Conservation (phyloP, 2,329 filamentous ascomycete genomes). For the Fonsecaea monophora region DNA sequence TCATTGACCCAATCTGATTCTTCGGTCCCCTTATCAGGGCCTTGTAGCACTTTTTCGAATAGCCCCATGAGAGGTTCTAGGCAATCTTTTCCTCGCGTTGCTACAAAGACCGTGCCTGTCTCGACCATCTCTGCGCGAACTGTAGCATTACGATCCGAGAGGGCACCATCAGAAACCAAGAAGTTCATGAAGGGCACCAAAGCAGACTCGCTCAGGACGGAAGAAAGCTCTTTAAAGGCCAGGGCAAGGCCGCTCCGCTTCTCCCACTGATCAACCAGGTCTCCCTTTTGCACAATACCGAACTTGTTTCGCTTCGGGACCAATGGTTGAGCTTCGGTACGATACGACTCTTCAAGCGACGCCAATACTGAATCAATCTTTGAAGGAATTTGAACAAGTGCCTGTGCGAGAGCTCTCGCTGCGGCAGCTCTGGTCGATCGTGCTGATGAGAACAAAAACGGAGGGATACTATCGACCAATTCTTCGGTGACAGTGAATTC, state of each 20-base stretch:
- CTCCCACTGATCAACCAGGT: conserved; percentile 90
- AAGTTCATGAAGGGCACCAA: conserved; percentile 83
- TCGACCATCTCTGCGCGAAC: conserved; percentile 93
- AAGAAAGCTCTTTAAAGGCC: conserved; percentile 81
- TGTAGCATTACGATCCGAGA: conserved; percentile 78
- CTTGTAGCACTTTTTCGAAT: conserved; percentile 87
- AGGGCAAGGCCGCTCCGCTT: conserved; percentile 85
- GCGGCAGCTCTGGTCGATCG: conserved; percentile 82
- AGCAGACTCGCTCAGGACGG: conserved; percentile 70
- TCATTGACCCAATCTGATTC: conserved; percentile 91
- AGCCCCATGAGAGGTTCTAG: conserved; percentile 91
- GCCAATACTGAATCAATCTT: conserved; percentile 68
- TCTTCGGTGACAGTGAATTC: conserved; percentile 72
- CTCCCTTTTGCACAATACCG: conserved; percentile 90
- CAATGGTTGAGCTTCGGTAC: conserved; percentile 79
- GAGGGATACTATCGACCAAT: conserved; percentile 71
- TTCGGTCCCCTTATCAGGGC: conserved; percentile 79
- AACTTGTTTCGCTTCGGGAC: conserved; percentile 87
- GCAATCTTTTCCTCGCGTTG: conserved; percentile 77
- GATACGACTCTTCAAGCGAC: conserved; percentile 73
- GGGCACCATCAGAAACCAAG: conserved; percentile 80
- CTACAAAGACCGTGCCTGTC: conserved; percentile 80
- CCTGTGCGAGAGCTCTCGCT: conserved; percentile 79
- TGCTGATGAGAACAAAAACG: conserved; percentile 81
- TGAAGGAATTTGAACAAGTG: conserved; percentile 66